phyloP scores from a whole-genome alignment of 176 grass and related monocot species.

The Eragrostis curvula region DNA sequence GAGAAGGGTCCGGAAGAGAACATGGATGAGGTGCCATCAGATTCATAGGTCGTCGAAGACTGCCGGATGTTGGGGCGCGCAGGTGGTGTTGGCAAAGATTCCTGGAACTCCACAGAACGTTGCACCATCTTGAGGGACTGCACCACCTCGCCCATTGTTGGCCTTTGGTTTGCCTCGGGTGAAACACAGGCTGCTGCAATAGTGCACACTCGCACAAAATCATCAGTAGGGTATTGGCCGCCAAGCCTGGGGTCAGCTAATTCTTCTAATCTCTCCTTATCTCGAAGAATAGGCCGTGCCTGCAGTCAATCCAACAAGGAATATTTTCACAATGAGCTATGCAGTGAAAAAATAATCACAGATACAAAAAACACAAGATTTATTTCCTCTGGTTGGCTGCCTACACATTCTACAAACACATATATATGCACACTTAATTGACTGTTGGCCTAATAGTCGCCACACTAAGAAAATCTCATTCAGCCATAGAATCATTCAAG shows the following conservation, averaged over 20 bases:
- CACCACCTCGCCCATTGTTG: slow-evolving; percentile 98
- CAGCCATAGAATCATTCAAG: slow-evolving; percentile 3
- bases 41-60: slow-evolving; percentile 71
- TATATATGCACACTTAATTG: slow-evolving; percentile 1
- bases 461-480: background rate
- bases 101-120: slow-evolving; percentile 71
- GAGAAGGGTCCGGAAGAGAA: slow-evolving; percentile 98
- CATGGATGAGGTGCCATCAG: slow-evolving; percentile 94
- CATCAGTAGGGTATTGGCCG: slow-evolving; percentile 81
- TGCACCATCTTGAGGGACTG: slow-evolving; percentile 99
- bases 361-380: background rate
- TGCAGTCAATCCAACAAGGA: slow-evolving; percentile 35
- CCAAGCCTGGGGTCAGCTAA: slow-evolving; percentile 76
- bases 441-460: background rate
- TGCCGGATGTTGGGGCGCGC: slow-evolving; percentile 57
- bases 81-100: slow-evolving; percentile 60
- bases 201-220: slow-evolving; percentile 94
- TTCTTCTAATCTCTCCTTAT: slow-evolving; percentile 85
- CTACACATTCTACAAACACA: background rate
- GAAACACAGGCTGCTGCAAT: slow-evolving; percentile 97
- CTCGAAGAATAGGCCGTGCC: slow-evolving; percentile 89
- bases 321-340: background rate
- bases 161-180: slow-evolving; percentile 87
- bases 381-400: background rate
- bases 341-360: background rate